phyloP scores from a whole-genome alignment of 2,329 filamentous ascomycete genomes.

The Chalara sp. region DNA sequence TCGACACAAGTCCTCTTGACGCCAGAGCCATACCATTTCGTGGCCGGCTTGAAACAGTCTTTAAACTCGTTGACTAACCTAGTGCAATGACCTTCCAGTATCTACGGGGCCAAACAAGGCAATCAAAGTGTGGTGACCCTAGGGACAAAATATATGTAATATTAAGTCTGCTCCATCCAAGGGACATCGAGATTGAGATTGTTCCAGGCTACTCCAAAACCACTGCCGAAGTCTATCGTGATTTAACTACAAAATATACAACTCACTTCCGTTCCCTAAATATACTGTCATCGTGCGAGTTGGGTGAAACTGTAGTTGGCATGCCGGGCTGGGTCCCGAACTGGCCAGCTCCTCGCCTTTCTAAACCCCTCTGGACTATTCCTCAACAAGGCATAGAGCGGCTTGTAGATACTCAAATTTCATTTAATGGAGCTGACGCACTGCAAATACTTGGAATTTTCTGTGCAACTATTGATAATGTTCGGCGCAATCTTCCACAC shows the following conservation, averaged over 20 bases:
- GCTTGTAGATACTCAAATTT: too few species aligned
- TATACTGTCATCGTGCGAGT: background rate
- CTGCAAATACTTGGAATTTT: too few species aligned
- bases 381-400: too few species aligned
- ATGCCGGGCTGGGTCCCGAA: background rate
- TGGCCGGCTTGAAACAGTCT: background rate
- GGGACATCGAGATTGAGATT: background rate
- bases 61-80: background rate
- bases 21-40: background rate
- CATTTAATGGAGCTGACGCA: too few species aligned
- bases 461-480: too few species aligned
- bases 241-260: background rate
- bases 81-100: background rate
- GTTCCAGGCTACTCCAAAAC: background rate
- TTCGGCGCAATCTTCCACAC: too few species aligned
- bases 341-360: background rate
- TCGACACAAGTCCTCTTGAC: background rate
- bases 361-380: too few species aligned
- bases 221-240: background rate
- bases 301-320: background rate
- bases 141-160: background rate
- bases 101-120: background rate
- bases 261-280: background rate
- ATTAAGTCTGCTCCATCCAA: background rate
- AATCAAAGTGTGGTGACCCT: background rate